Evolutionary conservation across 164 flowering plant species (phyloP), one percentile per base, ranked within the genome.

Genomic region (Annona squamosa): DNA sequence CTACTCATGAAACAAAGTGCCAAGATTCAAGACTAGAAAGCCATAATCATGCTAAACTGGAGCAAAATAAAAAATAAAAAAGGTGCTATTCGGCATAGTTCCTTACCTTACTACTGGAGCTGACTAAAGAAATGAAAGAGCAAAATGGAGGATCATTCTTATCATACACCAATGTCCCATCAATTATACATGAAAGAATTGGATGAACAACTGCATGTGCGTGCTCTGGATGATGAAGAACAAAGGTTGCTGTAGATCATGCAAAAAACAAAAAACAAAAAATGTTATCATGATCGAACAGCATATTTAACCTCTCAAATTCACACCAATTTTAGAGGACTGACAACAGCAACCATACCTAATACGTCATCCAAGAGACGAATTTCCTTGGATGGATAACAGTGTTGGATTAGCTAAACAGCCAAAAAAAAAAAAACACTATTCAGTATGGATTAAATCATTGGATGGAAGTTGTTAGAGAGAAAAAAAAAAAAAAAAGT

Each of bases 191-290:
- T 19, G 99, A 92, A 77, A 94, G 91, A 68, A 94, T 90, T 74
- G 97, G 99, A 79, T 86, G 97, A 77, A 92, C 79, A 75, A 92
- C 99, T 79, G 97, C 89, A 76, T 92, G 97, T 71, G 97, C 99
- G 79, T 94, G 97, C 86, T 94, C 99, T 62, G 99, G 99, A 81
- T 94, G 99, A 81, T 94, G 92, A 76, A 92, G 97, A 75, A 94
- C 99, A 89, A 94, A 94, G 59, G 78, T 94, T 18, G 99, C 99
- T 94, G 97, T 66, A 79, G 63, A 70, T 66, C 9, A 66, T 70
- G 44, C 17, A 67, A 52, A 6, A 5, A 42, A 12, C 66, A 44
- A 26, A 26, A 26, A 26, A 26, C 0, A 26, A 26, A 26, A 26
- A 26, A 26, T 26, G 37, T 26, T 26, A 26, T 26, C 37, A 26